These are phyloP conservation scores for Thermomucor indicae-seudaticae DNA, from an alignment of 371 early-diverging fungal species.

Conservation along the genomic window DNA sequence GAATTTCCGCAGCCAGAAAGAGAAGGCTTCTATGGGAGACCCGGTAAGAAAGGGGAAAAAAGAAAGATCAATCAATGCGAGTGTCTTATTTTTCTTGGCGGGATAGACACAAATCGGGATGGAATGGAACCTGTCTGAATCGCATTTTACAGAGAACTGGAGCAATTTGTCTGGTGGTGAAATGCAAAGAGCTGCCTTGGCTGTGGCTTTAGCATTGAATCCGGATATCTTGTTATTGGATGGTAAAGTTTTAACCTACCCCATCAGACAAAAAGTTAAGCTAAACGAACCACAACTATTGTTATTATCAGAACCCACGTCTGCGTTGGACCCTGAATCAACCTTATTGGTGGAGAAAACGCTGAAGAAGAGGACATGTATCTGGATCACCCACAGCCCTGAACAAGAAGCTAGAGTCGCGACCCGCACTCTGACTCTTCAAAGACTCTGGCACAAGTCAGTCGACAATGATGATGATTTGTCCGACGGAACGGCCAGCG, in stretches of 20 bases:
- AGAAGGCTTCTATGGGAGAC: constrained; percentile 37
- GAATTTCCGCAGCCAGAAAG: constrained; percentile 54
- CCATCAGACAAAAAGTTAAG: too few relatives aligned
- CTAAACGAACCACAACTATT: too few relatives aligned
- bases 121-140: constrained; percentile 64
- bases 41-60: constrained; percentile 42
- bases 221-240: constrained; percentile 81
- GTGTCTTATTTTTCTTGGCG: not conserved
- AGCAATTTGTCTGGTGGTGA: constrained; percentile 85
- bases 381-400: constrained; percentile 83
- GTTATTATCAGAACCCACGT: constrained; percentile 74
- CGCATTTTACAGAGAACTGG: constrained; percentile 75
- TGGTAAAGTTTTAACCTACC: constrained; percentile 41
- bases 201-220: constrained; percentile 78
- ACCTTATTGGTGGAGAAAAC: constrained; percentile 71
- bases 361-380: constrained; percentile 53
- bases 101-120: constrained; percentile 45
- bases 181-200: constrained; percentile 77
- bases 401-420: constrained; percentile 72
- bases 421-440: constrained; percentile 24
- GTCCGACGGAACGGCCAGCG: constrained; percentile 16
- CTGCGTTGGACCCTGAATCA: constrained; percentile 78
- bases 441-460: constrained; percentile 3
- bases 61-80: not conserved
- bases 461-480: constrained; percentile 7